Evolutionary conservation across 2,329 filamentous ascomycete species (phyloP), one percentile per base, ranked within the genome.

Genomic region (Dothideomycetes sp.): DNA sequence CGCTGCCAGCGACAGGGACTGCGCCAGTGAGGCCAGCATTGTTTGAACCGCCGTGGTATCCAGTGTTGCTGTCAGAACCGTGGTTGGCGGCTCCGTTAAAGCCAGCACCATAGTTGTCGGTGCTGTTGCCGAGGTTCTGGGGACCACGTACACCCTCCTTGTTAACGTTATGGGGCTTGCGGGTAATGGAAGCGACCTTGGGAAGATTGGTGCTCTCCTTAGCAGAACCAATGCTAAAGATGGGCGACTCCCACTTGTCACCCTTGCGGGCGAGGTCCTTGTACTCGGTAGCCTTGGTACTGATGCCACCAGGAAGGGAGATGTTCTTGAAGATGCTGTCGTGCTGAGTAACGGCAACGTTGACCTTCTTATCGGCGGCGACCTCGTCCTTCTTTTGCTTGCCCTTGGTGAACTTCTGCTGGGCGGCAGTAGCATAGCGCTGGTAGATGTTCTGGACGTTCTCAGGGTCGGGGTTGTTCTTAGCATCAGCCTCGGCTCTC

Each of bases 281-380:
- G 73, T 93, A 96, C 63, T 94, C 86, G 17, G 85, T 93, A 8
- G 89, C 88, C 76, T 94, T 95, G 67, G 78, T 80, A 52, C 84
- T 91, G 60, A 95, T 89, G 41, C 87, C 88, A 22, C 84, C 84
- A 18, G 88, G 87, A 5, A 98, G 72, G 43, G 80, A 73, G 57
- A 98, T 80, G 58, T 89, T 70, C 56, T 85, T 82, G 80, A 98
- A 94, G 49, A 96, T 85, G 49, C 84, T 88, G 57, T 95, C 85
- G 51, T 94, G 76, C 64, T 87, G 78, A 28, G 87, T 93, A 49
- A 88, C 68, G n/a, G 84, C 82, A 31, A 88, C 67, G 60, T 93
- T 91, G 61, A 88, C 77, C 65, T 82, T 78, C 58, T 78, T 85
- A 53, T 83, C 78, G 36, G 76, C 68, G 45, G 62, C 34, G 8